Base-by-base conservation (phyloP, 306 rosid species). In the Oemleria cerasiformis region DNA sequence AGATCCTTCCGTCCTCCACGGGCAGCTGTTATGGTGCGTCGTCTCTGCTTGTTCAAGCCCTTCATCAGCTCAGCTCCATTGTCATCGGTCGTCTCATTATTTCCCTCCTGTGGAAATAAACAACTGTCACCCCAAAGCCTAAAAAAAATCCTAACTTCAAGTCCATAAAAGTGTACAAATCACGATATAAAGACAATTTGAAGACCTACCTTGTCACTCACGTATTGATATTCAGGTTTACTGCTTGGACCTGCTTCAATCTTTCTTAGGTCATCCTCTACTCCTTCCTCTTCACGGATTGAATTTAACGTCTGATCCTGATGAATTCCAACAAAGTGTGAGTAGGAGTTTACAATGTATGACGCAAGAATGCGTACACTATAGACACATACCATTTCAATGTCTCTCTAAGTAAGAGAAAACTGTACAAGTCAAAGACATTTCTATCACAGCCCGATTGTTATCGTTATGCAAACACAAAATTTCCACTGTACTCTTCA, bases 31-130 rank as follows among this genome's bases (percentile, higher is more conserved):
- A 88, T 76, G 55, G 90, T 91, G 5, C 79, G 86, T 53, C 45
- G 84, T 66, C 91, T 87, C 73, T 84, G 91, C 87, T 90, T 90
- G 78, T 51, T 81, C 74, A 90, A 84, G 39, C 88, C 83, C 84
- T 72, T 90, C 0, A 15, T 57, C 11, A 90, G 88, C 75, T 87
- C 87, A 20, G 83, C 73, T 8, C 86, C 97, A 62, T 81, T 70
- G 66, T 68, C 89, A 45, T 68, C 74, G 41, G 9, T 79, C 15
- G 71, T 39, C 74, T 79, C 45, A 40, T 70, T 45, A 36, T 63
- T 61, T 60, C 82, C 87, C 42, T 85, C 96, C 90, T 88, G 82
- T 21, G 53, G 53, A 73, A 65, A 48, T 58, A 69, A 43, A 49
- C 21, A 23, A 54, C 34, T 20, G 15, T 51, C 9, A 54, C 23